Evolutionary conservation across 2,329 filamentous ascomycete species (phyloP).

Genomic region (Hypomyces perniciosus): DNA sequence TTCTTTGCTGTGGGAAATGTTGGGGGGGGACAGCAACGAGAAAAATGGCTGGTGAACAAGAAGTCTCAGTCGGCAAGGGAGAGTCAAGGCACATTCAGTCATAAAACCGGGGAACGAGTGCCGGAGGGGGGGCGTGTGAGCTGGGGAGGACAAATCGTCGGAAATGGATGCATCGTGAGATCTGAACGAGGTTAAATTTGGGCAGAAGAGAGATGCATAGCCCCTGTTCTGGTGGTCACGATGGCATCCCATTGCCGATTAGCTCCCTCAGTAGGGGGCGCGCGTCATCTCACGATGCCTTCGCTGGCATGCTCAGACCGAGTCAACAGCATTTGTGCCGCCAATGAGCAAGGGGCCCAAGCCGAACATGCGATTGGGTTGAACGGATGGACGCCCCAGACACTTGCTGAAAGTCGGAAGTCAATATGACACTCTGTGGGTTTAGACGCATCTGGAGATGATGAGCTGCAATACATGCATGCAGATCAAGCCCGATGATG

Average conservation of each 20-base stretch:
- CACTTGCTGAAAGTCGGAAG: no score
- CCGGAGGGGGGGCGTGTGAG: constrained; percentile 4
- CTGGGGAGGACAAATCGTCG: constrained; percentile 2
- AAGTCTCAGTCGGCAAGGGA: constrained; percentile 25
- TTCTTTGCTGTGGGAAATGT: background rate
- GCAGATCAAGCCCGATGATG: background rate
- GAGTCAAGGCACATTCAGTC: constrained; percentile 17
- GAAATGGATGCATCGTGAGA: constrained; percentile 3
- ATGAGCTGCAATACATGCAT: background rate
- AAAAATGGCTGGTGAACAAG: constrained; percentile 11
- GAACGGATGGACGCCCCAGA: background rate
- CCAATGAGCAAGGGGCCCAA: constrained; percentile 1
- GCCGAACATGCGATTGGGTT: background rate
- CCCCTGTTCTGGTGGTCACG: constrained; percentile 2
- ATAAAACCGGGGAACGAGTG: constrained; percentile 9
- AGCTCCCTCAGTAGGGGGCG: constrained; percentile 5
- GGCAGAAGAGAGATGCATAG: background rate
- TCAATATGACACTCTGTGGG: no score
- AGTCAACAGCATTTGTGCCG: constrained; percentile 11
- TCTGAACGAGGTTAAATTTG: background rate
- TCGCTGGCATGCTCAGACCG: constrained; percentile 10
- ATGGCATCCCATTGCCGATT: constrained; percentile 9
- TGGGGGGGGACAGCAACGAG: background rate
- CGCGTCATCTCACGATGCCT: constrained; percentile 13
- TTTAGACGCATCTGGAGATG: background rate